These are phyloP conservation scores for Rhizomucor miehei DNA, from an alignment of 371 early-diverging fungal genomes.

Conservation along the genomic window DNA sequence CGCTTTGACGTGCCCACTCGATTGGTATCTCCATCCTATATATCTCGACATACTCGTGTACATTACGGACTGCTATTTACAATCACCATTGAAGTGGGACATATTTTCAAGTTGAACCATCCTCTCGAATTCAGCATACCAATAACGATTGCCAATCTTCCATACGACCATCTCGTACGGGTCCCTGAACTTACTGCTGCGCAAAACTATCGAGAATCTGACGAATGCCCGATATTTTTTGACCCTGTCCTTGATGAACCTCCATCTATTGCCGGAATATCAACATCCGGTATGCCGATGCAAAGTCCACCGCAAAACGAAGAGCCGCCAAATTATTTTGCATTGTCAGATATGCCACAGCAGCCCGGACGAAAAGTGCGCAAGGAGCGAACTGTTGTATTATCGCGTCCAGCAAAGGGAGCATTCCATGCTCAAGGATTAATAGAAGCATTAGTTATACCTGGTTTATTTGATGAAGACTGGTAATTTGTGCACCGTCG, in stretches of 20 bases:
- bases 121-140: constrained; percentile 37
- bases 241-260: constrained; percentile 39
- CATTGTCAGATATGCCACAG: constrained; percentile 33
- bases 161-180: constrained; percentile 36
- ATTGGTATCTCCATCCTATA: constrained; percentile 43
- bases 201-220: constrained; percentile 24
- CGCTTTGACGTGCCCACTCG: constrained; percentile 42
- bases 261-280: constrained; percentile 22
- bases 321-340: constrained; percentile 48
- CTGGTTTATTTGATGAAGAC: constrained; percentile 18
- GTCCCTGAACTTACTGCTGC: constrained; percentile 38
- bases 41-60: constrained; percentile 39
- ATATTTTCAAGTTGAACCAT: constrained; percentile 30
- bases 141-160: constrained; percentile 39
- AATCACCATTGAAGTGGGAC: constrained; percentile 26
- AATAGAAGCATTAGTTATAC: constrained; percentile 27
- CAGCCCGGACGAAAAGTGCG: constrained; percentile 30
- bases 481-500: too few species aligned
- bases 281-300: constrained; percentile 10
- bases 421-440: constrained; percentile 22
- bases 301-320: constrained; percentile 20
- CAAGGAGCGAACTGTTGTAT: constrained; percentile 33
- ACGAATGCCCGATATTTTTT: constrained; percentile 40
- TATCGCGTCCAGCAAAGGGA: constrained; percentile 31
- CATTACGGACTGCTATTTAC: constrained; percentile 38